phyloP scores from a whole-genome alignment of 306 rosid species.

The Cucumis sativus region Cucumber_9930_V3 NC_026656.2:23063001-23063500 shows the following conservation, averaged over 20 bases:
- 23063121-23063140: neutral
- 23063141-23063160: neutral
- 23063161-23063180: neutral
- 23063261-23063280: slow-evolving; percentile 69
- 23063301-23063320: slow-evolving; percentile 85
- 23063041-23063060: slow-evolving; percentile 64
- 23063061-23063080: slow-evolving; percentile 83
- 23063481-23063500: slow-evolving; percentile 21
- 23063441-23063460: slow-evolving; percentile 21
- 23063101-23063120: neutral
- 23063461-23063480: slow-evolving; percentile 10
- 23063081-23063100: slow-evolving; percentile 28
- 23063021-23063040: slow-evolving; percentile 70
- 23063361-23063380: neutral
- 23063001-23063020: slow-evolving; percentile 80
- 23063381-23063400: neutral
- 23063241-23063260: slow-evolving; percentile 70
- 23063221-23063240: slow-evolving; percentile 55
- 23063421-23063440: slow-evolving; percentile 21
- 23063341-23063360: neutral
- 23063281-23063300: slow-evolving; percentile 71
- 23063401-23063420: slow-evolving; percentile 5
- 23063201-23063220: neutral
- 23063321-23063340: neutral
- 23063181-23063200: neutral